Evolutionary conservation across 768 basidiomycete genomes (phyloP), one percentile per base, ranked within the genome.

Genomic region (Tylopilus plumbeoviolaceoides): DNA sequence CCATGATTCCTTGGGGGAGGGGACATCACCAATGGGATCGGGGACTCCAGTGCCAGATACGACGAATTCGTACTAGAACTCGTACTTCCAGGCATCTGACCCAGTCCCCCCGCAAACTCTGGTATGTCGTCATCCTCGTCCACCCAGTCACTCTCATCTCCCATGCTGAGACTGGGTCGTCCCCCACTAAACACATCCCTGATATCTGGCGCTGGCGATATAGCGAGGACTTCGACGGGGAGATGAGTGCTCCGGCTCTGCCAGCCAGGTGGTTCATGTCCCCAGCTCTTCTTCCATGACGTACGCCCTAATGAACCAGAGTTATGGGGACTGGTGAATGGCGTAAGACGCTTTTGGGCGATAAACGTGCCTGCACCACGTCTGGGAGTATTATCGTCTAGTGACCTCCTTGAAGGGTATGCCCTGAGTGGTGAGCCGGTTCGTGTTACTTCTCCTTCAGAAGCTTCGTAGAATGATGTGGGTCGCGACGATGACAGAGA

Each of bases 221-320:
- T 79, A n/a, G 81, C 79, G 12, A 91, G 74, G 9, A 91, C 87
- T 65, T 92, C 90, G 27, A 91, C 75, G 0, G 91, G 87, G 5
- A 85, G 69, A 61, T 85, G 84, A n/a, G 73, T 77, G 47, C 67
- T 68, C 4, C 86, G 79, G 33, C 74, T 78, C 58, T 88, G 85
- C 89, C 89, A 91, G 17, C 89, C 90, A 20, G 90, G 89, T 7
- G 90, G 91, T 61, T 92, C 89, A 27, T 85, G 71, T 1, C 91
- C 91, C 91, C 91, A 93, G 7, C 85, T 81, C 68, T 90, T 91
- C 75, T 89, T 91, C 91, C 91, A 93, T 64, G 87, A 87, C 20
- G 86, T 84, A 28, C 84, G 80, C 30, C 86, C 81, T 46, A 82
- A 63, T 4, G 76, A 73, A 30, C 72, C 71, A 49, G 72, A 74